Evolutionary conservation across 2,329 filamentous ascomycete species (phyloP).

Genomic region (Phyllosticta ampelicida): DNA sequence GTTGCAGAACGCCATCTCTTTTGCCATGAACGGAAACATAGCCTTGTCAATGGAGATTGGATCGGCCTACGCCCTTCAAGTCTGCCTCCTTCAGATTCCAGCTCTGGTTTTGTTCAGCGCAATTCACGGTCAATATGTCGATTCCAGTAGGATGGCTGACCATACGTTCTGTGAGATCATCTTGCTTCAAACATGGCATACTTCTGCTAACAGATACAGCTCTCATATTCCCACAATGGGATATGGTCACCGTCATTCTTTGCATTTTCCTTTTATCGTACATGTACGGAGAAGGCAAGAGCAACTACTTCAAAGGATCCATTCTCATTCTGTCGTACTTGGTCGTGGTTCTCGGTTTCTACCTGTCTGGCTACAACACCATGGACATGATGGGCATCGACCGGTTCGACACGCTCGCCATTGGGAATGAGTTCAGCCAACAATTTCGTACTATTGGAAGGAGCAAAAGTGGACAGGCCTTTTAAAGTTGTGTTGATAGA

Average conservation of each 20-base stretch:
- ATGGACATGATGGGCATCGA: constrained; percentile 32
- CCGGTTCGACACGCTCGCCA: constrained; percentile 24
- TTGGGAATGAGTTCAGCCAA: constrained; percentile 16
- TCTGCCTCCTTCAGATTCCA: constrained; percentile 88
- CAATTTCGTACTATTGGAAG: constrained; percentile 8
- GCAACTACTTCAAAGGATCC: constrained; percentile 99
- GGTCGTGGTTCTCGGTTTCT: constrained; percentile 86
- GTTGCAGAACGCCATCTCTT: constrained; percentile 86
- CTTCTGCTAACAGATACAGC: constrained; percentile 30
- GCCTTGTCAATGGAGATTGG: constrained; percentile 98
- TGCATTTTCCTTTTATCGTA: constrained; percentile 95
- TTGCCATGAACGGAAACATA: constrained; percentile 99
- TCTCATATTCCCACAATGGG: constrained; percentile 96
- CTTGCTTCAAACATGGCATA: background rate
- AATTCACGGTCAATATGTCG: constrained; percentile 50
- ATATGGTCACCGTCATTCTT: constrained; percentile 93
- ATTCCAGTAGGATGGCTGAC: constrained; percentile 41
- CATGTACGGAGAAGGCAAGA: constrained; percentile 97
- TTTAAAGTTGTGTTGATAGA: background rate
- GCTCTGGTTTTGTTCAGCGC: constrained; percentile 87
- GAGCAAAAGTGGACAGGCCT: constrained; percentile 3
- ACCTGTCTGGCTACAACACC: constrained; percentile 60
- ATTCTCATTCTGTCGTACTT: constrained; percentile 89
- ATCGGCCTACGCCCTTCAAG: constrained; percentile 90
- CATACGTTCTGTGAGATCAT: constrained; percentile 54